Percentiles rank a stretch among this genome's conserved stretches.
Conservation (phyloP, 192 early-diverging fungal species). For the Coemansia guatemalensis region DNA sequence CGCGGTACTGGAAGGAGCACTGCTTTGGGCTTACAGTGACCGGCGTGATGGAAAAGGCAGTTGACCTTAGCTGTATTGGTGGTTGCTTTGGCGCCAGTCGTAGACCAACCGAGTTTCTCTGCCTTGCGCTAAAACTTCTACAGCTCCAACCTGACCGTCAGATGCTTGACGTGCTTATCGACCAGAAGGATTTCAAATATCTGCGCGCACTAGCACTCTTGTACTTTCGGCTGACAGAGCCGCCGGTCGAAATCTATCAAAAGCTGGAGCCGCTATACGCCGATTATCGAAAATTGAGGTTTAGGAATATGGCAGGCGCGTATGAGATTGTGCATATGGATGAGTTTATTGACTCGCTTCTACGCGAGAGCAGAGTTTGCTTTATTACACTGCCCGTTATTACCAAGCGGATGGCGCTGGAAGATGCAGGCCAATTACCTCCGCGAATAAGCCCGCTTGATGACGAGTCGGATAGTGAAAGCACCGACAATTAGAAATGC, state of each 20-base stretch:
- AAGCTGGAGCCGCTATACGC: slow-evolving; percentile 82
- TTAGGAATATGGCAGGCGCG: slow-evolving; percentile 32
- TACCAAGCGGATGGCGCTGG: slow-evolving; percentile 74
- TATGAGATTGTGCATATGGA: slow-evolving; percentile 74
- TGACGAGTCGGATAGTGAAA: slow-evolving; percentile 55
- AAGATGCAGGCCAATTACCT: slow-evolving; percentile 80
- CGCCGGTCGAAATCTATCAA: slow-evolving; percentile 76
- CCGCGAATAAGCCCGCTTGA: slow-evolving; percentile 74
- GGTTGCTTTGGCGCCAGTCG: slow-evolving; percentile 79
- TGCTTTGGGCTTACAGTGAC: slow-evolving; percentile 94
- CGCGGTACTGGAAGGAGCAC: slow-evolving; percentile 94
- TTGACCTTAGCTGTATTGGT: slow-evolving; percentile 69
- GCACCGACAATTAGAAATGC: no score
- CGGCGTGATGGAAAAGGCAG: slow-evolving; percentile 87
- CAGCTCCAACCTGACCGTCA: slow-evolving; percentile 90
- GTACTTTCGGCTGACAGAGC: slow-evolving; percentile 80
- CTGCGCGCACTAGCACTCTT: slow-evolving; percentile 86
- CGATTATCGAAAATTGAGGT: slow-evolving; percentile 85
- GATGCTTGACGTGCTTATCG: slow-evolving; percentile 82
- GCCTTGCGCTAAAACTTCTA: slow-evolving; percentile 83
- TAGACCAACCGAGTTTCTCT: slow-evolving; percentile 89
- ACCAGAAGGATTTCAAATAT: slow-evolving; percentile 85
- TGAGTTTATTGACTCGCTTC: slow-evolving; percentile 85
- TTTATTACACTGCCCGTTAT: slow-evolving; percentile 88
- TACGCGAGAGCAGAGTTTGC: slow-evolving; percentile 77